These are phyloP conservation scores for Paraurostyla sp. DNA, from an alignment of 73 alveolate genomes.

Conservation along the genomic window DNA sequence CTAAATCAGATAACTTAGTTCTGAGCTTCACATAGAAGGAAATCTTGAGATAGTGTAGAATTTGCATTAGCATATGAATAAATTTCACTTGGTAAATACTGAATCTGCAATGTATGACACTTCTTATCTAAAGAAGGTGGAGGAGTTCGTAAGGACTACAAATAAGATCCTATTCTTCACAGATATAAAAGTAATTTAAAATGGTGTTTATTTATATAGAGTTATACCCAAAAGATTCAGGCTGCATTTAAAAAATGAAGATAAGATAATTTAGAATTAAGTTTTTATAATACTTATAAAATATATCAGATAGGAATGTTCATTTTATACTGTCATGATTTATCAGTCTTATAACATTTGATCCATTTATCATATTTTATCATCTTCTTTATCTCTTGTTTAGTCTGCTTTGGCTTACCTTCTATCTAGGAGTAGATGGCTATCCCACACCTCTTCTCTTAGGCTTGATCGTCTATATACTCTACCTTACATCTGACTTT, in stretches of 20 bases:
- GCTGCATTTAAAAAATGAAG: conserved; percentile 21
- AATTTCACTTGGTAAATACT: conserved; percentile 19
- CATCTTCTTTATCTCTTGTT: too few species aligned
- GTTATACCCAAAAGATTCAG: not conserved
- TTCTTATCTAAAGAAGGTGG: not conserved
- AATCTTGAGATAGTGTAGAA: not conserved
- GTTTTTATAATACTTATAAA: too few species aligned
- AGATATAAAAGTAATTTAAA: conserved; percentile 28
- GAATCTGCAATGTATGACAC: not conserved
- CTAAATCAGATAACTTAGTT: conserved; percentile 37
- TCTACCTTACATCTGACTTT: too few species aligned
- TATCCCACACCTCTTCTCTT: conserved; percentile 10
- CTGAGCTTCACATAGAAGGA: conserved; percentile 48
- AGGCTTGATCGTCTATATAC: too few species aligned
- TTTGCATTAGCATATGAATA: not conserved
- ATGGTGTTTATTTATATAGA: not conserved
- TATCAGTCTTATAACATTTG: too few species aligned
- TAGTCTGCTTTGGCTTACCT: too few species aligned
- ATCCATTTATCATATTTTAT: too few species aligned
- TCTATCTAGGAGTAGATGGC: conserved; percentile 50
- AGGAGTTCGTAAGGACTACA: conserved; percentile 21
- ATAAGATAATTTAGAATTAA: too few species aligned
- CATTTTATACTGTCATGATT: too few species aligned
- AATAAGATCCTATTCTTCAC: not conserved
- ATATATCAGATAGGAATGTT: too few species aligned